phyloP scores from a whole-genome alignment of 1,139 yeast genomes.

The Debaryomyces sp. region DNA sequence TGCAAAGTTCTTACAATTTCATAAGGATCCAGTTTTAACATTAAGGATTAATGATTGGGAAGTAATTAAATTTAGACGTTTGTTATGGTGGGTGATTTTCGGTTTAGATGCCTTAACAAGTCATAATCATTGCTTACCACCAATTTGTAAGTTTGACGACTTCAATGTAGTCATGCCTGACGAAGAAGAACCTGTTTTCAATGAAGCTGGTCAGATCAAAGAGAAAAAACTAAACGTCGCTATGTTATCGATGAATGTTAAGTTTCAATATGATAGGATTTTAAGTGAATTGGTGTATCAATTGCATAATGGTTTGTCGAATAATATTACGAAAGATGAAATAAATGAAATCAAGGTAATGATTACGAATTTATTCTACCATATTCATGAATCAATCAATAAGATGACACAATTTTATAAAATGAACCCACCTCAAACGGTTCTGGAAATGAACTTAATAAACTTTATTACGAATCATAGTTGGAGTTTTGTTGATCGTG shows the following conservation, averaged over 20 bases:
- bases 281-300: constrained; percentile 54
- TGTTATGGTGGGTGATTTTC: constrained; percentile 69
- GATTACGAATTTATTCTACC: constrained; percentile 52
- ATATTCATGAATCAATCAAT: constrained; percentile 49
- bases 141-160: constrained; percentile 55
- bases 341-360: constrained; percentile 48
- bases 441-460: constrained; percentile 48
- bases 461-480: constrained; percentile 52
- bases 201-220: constrained; percentile 23
- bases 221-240: constrained; percentile 37
- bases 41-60: constrained; percentile 51
- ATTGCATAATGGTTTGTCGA: constrained; percentile 43
- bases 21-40: constrained; percentile 58
- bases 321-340: constrained; percentile 39
- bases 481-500: constrained; percentile 60
- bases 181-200: constrained; percentile 43
- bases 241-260: constrained; percentile 51
- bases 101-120: constrained; percentile 61
- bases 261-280: constrained; percentile 54
- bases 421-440: constrained; percentile 30
- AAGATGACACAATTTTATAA: constrained; percentile 29
- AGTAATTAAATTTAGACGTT: constrained; percentile 53
- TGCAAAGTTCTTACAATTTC: constrained; percentile 57
- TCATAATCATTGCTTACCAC: constrained; percentile 59
- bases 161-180: constrained; percentile 60